Percentiles rank a stretch among this genome's conserved stretches.
Conservation (phyloP, 2,329 filamentous ascomycete species). For the Calonectria montana region DNA sequence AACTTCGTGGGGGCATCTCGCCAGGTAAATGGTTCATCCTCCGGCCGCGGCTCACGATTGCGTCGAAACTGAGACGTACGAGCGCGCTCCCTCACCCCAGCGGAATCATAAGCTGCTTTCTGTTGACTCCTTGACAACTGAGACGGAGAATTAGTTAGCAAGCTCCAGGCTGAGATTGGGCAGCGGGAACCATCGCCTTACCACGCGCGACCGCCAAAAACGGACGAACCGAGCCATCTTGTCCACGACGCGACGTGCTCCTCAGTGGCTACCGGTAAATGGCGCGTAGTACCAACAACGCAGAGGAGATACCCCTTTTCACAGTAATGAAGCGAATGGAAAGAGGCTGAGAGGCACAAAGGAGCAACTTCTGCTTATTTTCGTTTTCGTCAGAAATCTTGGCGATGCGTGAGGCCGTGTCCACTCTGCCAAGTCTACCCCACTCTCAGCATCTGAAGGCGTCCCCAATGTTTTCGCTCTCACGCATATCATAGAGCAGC, state of each 20-base stretch:
- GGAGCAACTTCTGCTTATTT: neutral
- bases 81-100: neutral
- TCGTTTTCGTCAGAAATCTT: neutral
- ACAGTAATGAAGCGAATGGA: no score
- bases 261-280: neutral
- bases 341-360: no score
- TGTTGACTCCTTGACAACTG: neutral
- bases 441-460: neutral
- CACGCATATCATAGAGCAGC: no score
- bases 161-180: neutral
- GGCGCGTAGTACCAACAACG: neutral
- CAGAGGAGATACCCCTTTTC: no score
- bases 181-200: neutral
- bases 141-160: neutral
- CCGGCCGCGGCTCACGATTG: neutral
- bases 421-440: slow-evolving; percentile 4
- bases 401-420: neutral
- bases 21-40: slow-evolving; percentile 6
- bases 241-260: neutral
- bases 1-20: slow-evolving; percentile 33
- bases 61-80: neutral
- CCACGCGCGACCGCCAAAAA: neutral
- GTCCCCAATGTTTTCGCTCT: no score
- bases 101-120: neutral
- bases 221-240: neutral